Percentiles rank a stretch among this genome's conserved stretches.
Evolutionary conservation across 352 stramenopile genomes (phyloP).

Genomic region (Peronospora destructor): DNA sequence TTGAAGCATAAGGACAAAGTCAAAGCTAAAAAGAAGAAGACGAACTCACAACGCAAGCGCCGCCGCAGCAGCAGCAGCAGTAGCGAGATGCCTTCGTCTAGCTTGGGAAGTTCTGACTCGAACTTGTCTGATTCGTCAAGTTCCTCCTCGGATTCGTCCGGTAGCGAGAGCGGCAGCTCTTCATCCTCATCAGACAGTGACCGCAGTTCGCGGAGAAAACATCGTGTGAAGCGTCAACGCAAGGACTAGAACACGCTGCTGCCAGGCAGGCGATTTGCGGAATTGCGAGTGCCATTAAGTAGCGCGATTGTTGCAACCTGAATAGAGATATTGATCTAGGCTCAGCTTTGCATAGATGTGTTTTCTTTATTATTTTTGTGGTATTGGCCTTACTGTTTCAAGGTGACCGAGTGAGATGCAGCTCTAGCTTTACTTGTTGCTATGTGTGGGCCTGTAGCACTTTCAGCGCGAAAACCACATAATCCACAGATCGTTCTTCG

Average conservation of each 20-base stretch:
- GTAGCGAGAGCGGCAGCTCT: conserved; percentile 27
- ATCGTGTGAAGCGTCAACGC: conserved; percentile 36
- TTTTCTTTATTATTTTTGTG: conserved; percentile 15
- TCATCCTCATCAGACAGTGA: conserved; percentile 25
- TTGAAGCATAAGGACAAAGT: conserved; percentile 19
- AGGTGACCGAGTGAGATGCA: background rate
- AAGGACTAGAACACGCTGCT: conserved; percentile 23
- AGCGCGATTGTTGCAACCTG: background rate
- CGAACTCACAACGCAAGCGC: conserved; percentile 18
- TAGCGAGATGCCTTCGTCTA: conserved; percentile 27
- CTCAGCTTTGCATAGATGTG: conserved; percentile 10
- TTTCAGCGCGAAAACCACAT: background rate
- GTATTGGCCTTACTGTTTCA: conserved; percentile 1
- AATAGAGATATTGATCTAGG: conserved; percentile 7
- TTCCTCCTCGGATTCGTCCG: conserved; percentile 22
- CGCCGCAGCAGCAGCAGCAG: conserved; percentile 31
- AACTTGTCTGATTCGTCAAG: conserved; percentile 23
- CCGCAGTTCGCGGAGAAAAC: conserved; percentile 18
- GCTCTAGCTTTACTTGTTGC: background rate
- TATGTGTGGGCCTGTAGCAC: conserved; percentile 1
- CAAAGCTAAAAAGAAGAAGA: conserved; percentile 15
- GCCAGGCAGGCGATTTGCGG: too few species aligned
- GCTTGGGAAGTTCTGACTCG: conserved; percentile 23
- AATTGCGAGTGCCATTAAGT: background rate
- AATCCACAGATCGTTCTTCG: background rate